Evolutionary conservation across 2,329 filamentous ascomycete genomes (phyloP), one percentile per base, ranked within the genome.

Genomic region (Chaetomiaceae sp.): DNA sequence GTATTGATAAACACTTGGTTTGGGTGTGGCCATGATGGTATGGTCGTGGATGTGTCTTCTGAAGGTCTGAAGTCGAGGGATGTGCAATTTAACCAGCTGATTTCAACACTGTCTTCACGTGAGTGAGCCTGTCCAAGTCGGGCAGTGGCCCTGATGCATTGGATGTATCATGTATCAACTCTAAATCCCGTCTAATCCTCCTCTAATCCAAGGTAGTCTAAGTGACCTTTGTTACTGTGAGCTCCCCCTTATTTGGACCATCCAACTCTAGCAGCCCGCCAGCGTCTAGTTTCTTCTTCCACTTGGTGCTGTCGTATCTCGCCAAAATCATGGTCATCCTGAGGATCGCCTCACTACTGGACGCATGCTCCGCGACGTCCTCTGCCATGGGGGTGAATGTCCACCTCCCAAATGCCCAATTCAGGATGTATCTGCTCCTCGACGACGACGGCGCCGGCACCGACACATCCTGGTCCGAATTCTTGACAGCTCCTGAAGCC

Each of bases 381-480:
- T 66, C 65, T 0, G 66, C 63, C 4, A 77, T 63, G 4, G 80
- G 75, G 2, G 90, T 95, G 64, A 92, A 96, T 0, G 83, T 95
- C 92, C 93, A 99, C 25, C 93, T 79, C 0, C 90, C 90, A 70
- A 99, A 99, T 0, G 93, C 93, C 93, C 93, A 99, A 67, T 99
- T 99, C 53, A 99, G 78, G 39, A 99, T 96, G 65, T 93, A 96
- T 49, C 87, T 76, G 2, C 63, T 66, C 8, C 63, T 49, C 5
- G 58, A 46, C 2, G 50, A 31, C 2, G 65, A 45, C n/a, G 65
- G 57, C 3, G 63, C 57, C 3, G 69, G 60, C 42, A 63, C 61
- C 4, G 66, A 58, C 27, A 68, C 62, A 34, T 77, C 73, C 20
- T 74, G 71, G 49, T 80, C 77, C 1, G 81, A 82, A 60, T 74